Conservation (phyloP, 768 basidiomycete species). For the Russula earlei region DNA sequence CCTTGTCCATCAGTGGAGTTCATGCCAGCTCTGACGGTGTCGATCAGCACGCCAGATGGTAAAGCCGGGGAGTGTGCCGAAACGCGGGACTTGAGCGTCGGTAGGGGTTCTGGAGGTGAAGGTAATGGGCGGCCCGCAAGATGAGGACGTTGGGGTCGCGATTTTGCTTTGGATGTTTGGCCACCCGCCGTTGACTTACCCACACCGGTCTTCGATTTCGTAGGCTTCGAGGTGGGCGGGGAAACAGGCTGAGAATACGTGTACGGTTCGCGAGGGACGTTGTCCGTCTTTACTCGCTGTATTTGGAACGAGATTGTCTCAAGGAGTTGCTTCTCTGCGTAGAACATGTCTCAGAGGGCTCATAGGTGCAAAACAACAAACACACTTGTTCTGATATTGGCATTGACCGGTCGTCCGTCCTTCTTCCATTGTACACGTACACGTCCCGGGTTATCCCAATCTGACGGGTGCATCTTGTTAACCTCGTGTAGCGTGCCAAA, state of each 20-base stretch:
- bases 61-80: slow-evolving; percentile 18
- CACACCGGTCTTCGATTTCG: slow-evolving; percentile 21
- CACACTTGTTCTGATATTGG: slow-evolving; percentile 68
- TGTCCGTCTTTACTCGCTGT: slow-evolving; percentile 63
- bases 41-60: slow-evolving; percentile 17
- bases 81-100: slow-evolving; percentile 53
- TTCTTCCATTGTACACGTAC: slow-evolving; percentile 91
- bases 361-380: slow-evolving; percentile 15
- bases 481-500: slow-evolving; percentile 82
- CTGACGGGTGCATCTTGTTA: slow-evolving; percentile 82
- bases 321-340: slow-evolving; percentile 60
- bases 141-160: slow-evolving; percentile 21
- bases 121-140: slow-evolving; percentile 38
- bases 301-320: slow-evolving; percentile 68
- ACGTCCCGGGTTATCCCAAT: slow-evolving; percentile 97
- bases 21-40: slow-evolving; percentile 20
- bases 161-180: slow-evolving; percentile 21
- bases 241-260: slow-evolving; percentile 25
- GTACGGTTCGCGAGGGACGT: slow-evolving; percentile 56
- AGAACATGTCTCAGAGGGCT: slow-evolving; percentile 1
- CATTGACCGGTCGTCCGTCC: slow-evolving; percentile 57
- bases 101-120: slow-evolving; percentile 67
- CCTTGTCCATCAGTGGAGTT: slow-evolving; percentile 15
- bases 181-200: slow-evolving; percentile 22
- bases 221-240: slow-evolving; percentile 25